phyloP scores from a whole-genome alignment of 345 rosid species.

The Lepidium africanum region DNA sequence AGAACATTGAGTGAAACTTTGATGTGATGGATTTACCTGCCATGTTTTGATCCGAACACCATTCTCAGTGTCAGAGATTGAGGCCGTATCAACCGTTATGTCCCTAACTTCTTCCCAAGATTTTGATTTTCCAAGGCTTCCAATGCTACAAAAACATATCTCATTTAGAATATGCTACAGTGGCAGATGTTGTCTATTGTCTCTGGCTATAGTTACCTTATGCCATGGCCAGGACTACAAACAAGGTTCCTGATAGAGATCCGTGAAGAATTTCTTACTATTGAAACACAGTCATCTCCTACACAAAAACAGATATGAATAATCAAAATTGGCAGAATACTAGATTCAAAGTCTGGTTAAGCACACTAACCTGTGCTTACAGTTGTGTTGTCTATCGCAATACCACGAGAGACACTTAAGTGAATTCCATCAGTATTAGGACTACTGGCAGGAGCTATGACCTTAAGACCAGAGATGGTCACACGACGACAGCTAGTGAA shows the following conservation, averaged over 20 bases:
- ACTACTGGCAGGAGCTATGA: conserved; percentile 62
- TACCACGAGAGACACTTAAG: conserved; percentile 62
- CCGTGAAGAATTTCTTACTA: conserved; percentile 64
- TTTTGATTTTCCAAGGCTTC: conserved; percentile 78
- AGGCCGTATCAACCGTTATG: conserved; percentile 51
- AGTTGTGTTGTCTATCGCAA: conserved; percentile 41
- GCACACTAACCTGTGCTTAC: conserved; percentile 57
- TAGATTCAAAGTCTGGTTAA: background rate
- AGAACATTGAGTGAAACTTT: background rate
- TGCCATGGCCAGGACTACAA: conserved; percentile 99
- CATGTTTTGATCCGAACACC: conserved; percentile 94
- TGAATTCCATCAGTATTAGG: conserved; percentile 97
- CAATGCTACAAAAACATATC: conserved; percentile 43
- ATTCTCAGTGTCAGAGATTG: conserved; percentile 57
- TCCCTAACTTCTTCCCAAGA: conserved; percentile 50
- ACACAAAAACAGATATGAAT: conserved; percentile 15
- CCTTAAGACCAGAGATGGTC: conserved; percentile 31
- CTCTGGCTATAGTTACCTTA: conserved; percentile 46
- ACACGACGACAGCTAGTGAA: conserved; percentile 68
- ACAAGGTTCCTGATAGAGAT: conserved; percentile 49
- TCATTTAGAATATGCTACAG: background rate
- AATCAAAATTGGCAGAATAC: background rate
- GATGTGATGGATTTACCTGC: conserved; percentile 49
- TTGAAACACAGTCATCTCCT: conserved; percentile 98
- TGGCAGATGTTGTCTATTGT: background rate